Percentiles rank a stretch among this genome's conserved stretches.
These are phyloP conservation scores for Colletotrichum kahawae DNA, from an alignment of 2,329 filamentous ascomycete genomes.

Conservation along the genomic window DNA sequence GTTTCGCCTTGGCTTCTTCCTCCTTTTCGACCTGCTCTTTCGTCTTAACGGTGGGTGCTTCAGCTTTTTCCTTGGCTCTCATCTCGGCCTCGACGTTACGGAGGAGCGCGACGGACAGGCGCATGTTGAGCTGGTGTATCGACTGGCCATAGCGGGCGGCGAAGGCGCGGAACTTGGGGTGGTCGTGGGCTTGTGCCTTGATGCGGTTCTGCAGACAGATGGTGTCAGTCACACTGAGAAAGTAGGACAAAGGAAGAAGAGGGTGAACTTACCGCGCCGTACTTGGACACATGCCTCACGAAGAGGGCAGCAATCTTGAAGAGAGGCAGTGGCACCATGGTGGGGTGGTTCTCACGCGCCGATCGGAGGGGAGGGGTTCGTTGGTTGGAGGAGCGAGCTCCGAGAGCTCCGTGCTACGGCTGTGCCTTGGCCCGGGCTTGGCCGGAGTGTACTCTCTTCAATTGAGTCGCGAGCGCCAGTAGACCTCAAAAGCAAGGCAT, in stretches of 20 bases:
- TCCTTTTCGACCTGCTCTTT: constrained; percentile 65
- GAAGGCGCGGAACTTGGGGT: constrained; percentile 63
- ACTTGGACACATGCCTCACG: constrained; percentile 70
- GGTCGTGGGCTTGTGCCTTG: constrained; percentile 69
- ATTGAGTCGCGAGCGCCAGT: not conserved
- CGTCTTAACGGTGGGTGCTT: constrained; percentile 69
- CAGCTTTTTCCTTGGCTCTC: constrained; percentile 65
- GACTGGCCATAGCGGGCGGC: constrained; percentile 67
- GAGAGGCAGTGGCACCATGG: constrained; percentile 69
- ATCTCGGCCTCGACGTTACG: constrained; percentile 63
- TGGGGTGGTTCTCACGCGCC: constrained; percentile 13
- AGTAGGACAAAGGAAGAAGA: not conserved
- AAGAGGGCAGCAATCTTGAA: constrained; percentile 72
- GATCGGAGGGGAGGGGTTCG: not conserved
- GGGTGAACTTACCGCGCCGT: constrained; percentile 64
- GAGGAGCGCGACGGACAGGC: constrained; percentile 62
- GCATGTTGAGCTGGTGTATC: constrained; percentile 73
- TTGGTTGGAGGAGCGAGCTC: constrained; percentile 15
- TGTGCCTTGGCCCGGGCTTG: constrained; percentile 11
- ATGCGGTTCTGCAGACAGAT: constrained; percentile 62
- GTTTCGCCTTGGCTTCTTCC: constrained; percentile 46
- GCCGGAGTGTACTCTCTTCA: not conserved
- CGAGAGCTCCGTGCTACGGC: constrained; percentile 11
- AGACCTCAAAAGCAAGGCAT: not conserved
- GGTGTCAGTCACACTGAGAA: not conserved